These are phyloP conservation scores for Kickxella alabastrina DNA, from an alignment of 192 early-diverging fungal genomes.

Conservation along the genomic window DNA sequence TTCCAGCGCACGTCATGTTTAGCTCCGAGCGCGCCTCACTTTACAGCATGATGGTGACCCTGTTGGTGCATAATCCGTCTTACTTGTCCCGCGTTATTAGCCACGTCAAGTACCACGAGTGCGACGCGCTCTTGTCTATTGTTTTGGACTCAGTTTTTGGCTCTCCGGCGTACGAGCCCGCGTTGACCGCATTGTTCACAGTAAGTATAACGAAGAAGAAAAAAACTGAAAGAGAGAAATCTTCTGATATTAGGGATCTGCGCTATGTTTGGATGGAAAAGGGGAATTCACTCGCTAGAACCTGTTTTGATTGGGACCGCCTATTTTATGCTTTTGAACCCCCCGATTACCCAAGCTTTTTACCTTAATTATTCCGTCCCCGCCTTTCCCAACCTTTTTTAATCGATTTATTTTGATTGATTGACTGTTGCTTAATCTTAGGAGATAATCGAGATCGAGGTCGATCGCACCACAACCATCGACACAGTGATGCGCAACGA, in stretches of 20 bases:
- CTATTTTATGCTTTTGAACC: too few relatives aligned
- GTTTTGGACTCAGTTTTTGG: slow-evolving; percentile 41
- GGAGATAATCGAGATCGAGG: slow-evolving; percentile 38
- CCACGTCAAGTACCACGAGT: slow-evolving; percentile 37
- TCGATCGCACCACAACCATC: slow-evolving; percentile 37
- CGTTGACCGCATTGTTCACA: slow-evolving; percentile 33
- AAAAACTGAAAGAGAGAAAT: neutral
- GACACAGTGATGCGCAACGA: slow-evolving; percentile 49
- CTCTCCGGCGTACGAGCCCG: slow-evolving; percentile 11
- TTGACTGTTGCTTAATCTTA: too few relatives aligned
- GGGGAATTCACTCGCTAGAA: too few relatives aligned
- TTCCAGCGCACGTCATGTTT: slow-evolving; percentile 47
- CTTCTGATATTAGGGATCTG: neutral
- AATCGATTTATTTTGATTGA: too few relatives aligned
- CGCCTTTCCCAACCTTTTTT: too few relatives aligned
- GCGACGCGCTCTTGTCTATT: slow-evolving; percentile 35
- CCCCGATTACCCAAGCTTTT: too few relatives aligned
- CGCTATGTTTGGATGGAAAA: too few relatives aligned
- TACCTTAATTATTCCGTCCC: too few relatives aligned
- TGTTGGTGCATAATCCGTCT: slow-evolving; percentile 35
- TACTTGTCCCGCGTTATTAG: slow-evolving; percentile 31
- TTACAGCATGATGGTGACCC: slow-evolving; percentile 27
- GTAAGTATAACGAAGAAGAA: slow-evolving; percentile 25
- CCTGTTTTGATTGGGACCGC: too few relatives aligned
- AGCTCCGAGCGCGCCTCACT: slow-evolving; percentile 20